Percentiles rank a stretch among this genome's conserved stretches.
Conservation (phyloP, 2,329 filamentous ascomycete genomes). For the Fusarium sp. region DNA sequence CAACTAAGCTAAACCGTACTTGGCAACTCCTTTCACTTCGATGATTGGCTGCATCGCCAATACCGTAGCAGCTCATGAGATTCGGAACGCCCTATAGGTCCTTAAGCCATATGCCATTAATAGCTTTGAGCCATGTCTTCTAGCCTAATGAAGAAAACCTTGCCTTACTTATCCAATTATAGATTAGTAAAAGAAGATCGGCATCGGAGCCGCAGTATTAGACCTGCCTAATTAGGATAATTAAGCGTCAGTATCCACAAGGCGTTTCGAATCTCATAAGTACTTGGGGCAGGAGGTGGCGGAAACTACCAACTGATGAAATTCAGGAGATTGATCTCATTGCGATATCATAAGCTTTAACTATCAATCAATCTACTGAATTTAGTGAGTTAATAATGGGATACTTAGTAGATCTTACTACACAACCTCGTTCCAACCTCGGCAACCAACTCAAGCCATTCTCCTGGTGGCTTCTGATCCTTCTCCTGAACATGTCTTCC, state of each 20-base stretch:
- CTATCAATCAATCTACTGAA: too few relatives aligned
- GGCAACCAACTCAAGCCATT: conserved; percentile 31
- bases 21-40: fast-evolving
- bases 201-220: neutral
- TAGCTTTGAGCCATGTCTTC: neutral
- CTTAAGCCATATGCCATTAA: neutral
- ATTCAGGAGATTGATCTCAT: neutral
- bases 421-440: neutral
- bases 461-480: conserved; percentile 13
- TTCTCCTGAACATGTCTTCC: conserved; percentile 32
- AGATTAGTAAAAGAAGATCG: neutral
- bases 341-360: neutral
- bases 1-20: neutral
- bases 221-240: neutral
- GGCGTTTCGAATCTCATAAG: too few relatives aligned
- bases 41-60: fast-evolving
- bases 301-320: too few relatives aligned
- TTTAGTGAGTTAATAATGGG: neutral
- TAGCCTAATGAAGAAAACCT: neutral
- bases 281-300: too few relatives aligned
- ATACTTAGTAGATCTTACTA: neutral
- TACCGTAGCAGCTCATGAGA: neutral
- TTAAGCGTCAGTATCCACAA: neutral
- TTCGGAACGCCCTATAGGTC: neutral
- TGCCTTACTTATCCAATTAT: neutral